Evolutionary conservation across 306 rosid genomes (phyloP).

Genomic region (Quercus mongolica): DNA sequence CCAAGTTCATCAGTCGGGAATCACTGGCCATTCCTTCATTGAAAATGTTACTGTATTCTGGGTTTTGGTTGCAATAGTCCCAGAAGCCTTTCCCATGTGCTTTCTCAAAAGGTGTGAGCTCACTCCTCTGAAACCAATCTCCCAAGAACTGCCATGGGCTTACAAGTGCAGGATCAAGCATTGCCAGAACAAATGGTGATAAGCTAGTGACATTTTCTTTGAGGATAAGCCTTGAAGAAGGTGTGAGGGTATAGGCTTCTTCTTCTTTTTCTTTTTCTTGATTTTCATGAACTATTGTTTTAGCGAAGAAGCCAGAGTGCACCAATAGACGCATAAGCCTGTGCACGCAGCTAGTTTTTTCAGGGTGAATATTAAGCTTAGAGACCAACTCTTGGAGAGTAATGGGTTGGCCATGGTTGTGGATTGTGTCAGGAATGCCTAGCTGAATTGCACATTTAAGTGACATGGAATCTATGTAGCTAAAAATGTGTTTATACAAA

Average conservation of each 20-base stretch:
- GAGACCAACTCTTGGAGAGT: no score
- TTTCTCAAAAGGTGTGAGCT: slow-evolving; percentile 21
- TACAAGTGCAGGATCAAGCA: slow-evolving; percentile 10
- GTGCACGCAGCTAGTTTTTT: no score
- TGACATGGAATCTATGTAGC: no score
- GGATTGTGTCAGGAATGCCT: no score
- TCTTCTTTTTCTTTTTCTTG: no score
- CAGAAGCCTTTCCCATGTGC: slow-evolving; percentile 32
- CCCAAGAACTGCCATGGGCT: slow-evolving; percentile 31
- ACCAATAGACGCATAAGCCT: no score
- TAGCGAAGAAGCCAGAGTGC: no score
- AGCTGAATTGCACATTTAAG: no score
- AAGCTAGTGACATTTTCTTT: slow-evolving; percentile 17
- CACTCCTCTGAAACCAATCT: slow-evolving; percentile 27
- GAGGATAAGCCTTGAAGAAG: slow-evolving; percentile 45
- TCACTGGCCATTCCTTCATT: slow-evolving; percentile 41
- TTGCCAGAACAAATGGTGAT: neutral
- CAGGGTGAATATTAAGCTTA: no score
- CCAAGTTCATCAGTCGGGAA: slow-evolving; percentile 41
- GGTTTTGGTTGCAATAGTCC: slow-evolving; percentile 19
- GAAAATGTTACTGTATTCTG: slow-evolving; percentile 5
- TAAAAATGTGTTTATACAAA: no score
- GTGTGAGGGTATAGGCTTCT: slow-evolving; percentile 34
- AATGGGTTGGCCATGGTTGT: no score
- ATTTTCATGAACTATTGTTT: no score